These are phyloP conservation scores for Annulohypoxylon nitens DNA, from an alignment of 495 filamentous ascomycete genomes.

Conservation along the genomic window DNA sequence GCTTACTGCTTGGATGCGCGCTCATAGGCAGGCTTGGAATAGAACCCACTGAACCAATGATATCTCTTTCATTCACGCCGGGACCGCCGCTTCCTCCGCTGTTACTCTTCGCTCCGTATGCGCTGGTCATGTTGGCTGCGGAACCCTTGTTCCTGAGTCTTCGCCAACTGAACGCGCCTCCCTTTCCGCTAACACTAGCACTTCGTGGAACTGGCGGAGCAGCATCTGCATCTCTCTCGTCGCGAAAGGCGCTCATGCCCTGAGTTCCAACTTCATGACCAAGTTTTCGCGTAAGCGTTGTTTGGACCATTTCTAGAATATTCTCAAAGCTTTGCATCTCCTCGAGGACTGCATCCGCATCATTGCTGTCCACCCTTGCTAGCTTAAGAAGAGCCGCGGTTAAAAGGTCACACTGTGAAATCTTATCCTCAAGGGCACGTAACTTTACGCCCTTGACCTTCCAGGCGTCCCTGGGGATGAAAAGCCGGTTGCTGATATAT, in stretches of 20 bases:
- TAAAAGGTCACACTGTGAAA: slow-evolving; percentile 90
- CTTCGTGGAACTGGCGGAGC: slow-evolving; percentile 61
- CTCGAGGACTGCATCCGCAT: slow-evolving; percentile 90
- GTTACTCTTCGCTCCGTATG: slow-evolving; percentile 60
- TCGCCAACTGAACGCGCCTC: slow-evolving; percentile 82
- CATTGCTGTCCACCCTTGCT: slow-evolving; percentile 83
- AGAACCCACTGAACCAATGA: slow-evolving; percentile 42
- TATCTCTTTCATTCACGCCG: slow-evolving; percentile 49
- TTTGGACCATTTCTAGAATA: slow-evolving; percentile 87
- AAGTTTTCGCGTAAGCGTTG: slow-evolving; percentile 81
- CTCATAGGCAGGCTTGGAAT: slow-evolving; percentile 90
- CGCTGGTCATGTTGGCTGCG: slow-evolving; percentile 63
- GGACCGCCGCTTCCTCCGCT: slow-evolving; percentile 47
- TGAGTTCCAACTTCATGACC: slow-evolving; percentile 91
- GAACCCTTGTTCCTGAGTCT: slow-evolving; percentile 92
- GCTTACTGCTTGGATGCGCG: slow-evolving; percentile 68
- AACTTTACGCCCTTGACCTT: slow-evolving; percentile 93
- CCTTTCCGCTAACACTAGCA: slow-evolving; percentile 73
- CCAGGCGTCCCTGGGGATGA: slow-evolving; percentile 94
- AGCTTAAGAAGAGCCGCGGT: slow-evolving; percentile 91
- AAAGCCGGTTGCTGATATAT: slow-evolving; percentile 90
- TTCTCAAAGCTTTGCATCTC: slow-evolving; percentile 95
- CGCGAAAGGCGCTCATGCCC: slow-evolving; percentile 73
- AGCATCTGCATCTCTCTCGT: slow-evolving; percentile 59
- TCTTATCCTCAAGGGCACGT: slow-evolving; percentile 91